These are phyloP conservation scores for Paraconiothyrium brasiliense DNA, from an alignment of 2,329 filamentous ascomycete genomes.

Conservation along the genomic window DNA sequence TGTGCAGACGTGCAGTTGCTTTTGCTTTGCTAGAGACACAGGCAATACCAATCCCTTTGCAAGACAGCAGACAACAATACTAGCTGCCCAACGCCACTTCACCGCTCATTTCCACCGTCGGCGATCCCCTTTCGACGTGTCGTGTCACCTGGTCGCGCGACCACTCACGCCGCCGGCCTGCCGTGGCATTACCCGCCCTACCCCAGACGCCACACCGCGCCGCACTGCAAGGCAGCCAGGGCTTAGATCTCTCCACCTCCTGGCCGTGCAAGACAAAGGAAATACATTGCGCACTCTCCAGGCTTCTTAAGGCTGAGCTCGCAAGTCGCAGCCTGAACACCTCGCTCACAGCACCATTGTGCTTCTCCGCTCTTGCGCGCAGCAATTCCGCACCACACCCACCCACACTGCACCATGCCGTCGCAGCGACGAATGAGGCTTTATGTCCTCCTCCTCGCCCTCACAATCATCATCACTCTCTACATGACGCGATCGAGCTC, in stretches of 20 bases:
- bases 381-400: constrained; percentile 8
- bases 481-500: constrained; percentile 75
- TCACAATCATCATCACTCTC: constrained; percentile 72
- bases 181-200: constrained; percentile 6
- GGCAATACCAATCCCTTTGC: neutral
- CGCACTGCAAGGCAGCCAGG: constrained; percentile 7
- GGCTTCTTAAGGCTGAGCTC: constrained; percentile 9
- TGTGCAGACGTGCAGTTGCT: neutral
- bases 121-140: constrained; percentile 6
- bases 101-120: constrained; percentile 4
- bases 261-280: neutral
- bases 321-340: constrained; percentile 5
- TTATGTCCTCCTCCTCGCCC: constrained; percentile 70
- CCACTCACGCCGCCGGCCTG: constrained; percentile 8
- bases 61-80: neutral
- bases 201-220: constrained; percentile 15
- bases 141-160: constrained; percentile 14
- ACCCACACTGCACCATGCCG: constrained; percentile 39
- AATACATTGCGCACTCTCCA: constrained; percentile 5
- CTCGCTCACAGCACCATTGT: constrained; percentile 13
- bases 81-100: neutral
- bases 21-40: neutral
- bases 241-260: constrained; percentile 5
- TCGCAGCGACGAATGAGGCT: constrained; percentile 71
- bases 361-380: constrained; percentile 14